Percentiles rank a stretch among this genome's conserved stretches.
Conservation (phyloP, 768 basidiomycete species). For the Xerocomus brunneocitrinus region DNA sequence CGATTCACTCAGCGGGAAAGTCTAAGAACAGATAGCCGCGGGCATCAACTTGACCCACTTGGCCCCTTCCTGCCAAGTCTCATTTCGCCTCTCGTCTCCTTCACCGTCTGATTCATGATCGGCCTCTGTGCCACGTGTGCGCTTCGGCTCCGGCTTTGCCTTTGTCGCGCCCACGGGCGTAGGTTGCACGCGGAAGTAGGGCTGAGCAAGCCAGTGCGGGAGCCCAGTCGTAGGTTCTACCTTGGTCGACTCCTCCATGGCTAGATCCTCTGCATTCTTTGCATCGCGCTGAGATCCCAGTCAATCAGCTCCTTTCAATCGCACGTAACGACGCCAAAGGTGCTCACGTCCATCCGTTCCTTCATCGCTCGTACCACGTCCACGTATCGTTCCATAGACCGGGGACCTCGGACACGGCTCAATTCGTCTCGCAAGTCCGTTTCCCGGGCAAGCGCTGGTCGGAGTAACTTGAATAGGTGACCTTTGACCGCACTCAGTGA, state of each 20-base stretch:
- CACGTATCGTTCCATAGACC: constrained; percentile 36
- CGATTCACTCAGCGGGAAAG: not conserved
- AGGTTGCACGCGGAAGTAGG: constrained; percentile 43
- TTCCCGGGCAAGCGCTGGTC: constrained; percentile 64
- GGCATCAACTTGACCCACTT: constrained; percentile 12
- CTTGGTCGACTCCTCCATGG: constrained; percentile 35
- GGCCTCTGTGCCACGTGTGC: not conserved
- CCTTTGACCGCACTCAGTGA: constrained; percentile 76
- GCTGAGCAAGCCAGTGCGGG: constrained; percentile 71
- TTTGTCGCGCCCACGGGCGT: not conserved
- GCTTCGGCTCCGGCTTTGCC: constrained; percentile 6
- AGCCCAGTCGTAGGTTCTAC: constrained; percentile 47
- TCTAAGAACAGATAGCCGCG: not conserved
- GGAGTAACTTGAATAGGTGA: constrained; percentile 90
- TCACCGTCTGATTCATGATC: not conserved
- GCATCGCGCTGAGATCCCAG: constrained; percentile 42
- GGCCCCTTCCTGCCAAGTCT: not conserved
- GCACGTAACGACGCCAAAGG: not conserved
- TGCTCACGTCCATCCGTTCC: constrained; percentile 49
- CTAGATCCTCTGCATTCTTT: constrained; percentile 26
- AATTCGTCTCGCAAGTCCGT: constrained; percentile 70
- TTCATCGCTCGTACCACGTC: constrained; percentile 59
- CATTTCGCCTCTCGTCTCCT: not conserved
- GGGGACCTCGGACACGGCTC: constrained; percentile 42
- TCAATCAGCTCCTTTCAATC: not conserved